Evolutionary conservation across 257 asterid species (phyloP).

Genomic region (Ophiorrhiza pumila): DNA sequence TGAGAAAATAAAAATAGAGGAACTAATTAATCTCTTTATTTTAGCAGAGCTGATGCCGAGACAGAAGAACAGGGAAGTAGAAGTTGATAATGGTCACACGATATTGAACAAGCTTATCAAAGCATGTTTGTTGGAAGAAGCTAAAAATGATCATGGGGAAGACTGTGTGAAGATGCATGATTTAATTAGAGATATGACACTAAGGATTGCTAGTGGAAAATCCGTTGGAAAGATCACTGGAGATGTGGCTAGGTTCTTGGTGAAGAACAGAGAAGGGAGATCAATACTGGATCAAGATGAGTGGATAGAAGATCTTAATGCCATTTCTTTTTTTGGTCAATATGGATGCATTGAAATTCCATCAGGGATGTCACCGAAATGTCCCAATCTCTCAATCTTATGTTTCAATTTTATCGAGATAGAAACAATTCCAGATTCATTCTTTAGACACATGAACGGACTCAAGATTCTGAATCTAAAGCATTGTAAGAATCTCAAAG

Average conservation of each 20-base stretch:
- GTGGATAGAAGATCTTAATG: constrained; percentile 8
- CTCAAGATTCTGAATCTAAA: no score
- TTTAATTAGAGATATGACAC: no score
- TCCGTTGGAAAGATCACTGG: not conserved
- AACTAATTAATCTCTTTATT: constrained; percentile 14
- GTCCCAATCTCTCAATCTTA: constrained; percentile 14
- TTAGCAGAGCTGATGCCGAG: constrained; percentile 13
- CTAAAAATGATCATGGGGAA: no score
- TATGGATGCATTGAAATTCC: not conserved
- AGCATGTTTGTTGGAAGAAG: no score
- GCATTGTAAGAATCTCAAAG: no score
- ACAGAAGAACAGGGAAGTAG: not conserved
- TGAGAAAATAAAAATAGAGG: not conserved
- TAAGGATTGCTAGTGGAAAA: not conserved
- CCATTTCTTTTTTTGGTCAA: no score
- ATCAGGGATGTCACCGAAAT: not conserved
- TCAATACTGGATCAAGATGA: not conserved
- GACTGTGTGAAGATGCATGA: constrained; percentile 10
- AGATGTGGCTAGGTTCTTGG: constrained; percentile 9
- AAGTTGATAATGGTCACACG: constrained; percentile 18
- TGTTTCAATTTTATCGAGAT: no score
- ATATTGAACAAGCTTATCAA: constrained; percentile 17
- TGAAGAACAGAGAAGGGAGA: not conserved
- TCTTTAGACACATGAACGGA: no score
- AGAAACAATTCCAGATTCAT: no score